Conservation (phyloP, 306 rosid species). For the Medicago arabica region DNA sequence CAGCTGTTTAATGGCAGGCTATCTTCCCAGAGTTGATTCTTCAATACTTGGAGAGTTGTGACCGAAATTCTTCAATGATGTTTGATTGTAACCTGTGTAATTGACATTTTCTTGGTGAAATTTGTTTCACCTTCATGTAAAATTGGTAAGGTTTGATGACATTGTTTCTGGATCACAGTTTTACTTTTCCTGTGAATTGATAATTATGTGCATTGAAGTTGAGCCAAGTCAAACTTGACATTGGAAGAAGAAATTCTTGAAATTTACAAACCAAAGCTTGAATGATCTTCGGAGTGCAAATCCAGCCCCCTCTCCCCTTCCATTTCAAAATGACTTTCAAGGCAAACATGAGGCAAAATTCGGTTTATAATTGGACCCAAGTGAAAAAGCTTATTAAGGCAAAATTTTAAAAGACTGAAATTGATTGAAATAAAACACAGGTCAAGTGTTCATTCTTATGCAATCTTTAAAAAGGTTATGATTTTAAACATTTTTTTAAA, state of each 20-base stretch:
- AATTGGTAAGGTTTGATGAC: constrained; percentile 37
- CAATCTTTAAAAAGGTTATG: no score
- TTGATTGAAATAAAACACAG: neutral
- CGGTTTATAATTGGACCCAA: neutral
- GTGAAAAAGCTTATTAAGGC: neutral
- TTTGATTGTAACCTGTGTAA: constrained; percentile 57
- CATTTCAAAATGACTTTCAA: neutral
- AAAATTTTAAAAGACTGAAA: no score
- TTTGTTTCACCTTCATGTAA: constrained; percentile 41
- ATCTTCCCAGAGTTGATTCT: constrained; percentile 47
- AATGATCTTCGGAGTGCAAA: neutral
- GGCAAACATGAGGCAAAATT: neutral
- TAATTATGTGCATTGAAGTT: neutral
- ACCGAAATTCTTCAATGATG: constrained; percentile 47
- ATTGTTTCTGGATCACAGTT: constrained; percentile 36
- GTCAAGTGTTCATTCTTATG: neutral
- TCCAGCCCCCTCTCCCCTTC: neutral
- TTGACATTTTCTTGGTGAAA: constrained; percentile 48
- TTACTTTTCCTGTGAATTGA: constrained; percentile 21
- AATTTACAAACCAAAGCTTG: neutral
- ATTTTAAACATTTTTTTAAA: no score
- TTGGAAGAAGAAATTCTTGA: neutral
- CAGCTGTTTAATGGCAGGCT: constrained; percentile 43
- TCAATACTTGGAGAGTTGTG: constrained; percentile 47
- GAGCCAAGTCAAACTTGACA: constrained; percentile 1